Evolutionary conservation across 129 eudicot genomes (phyloP).

Genomic region (Lactuca saligna): DNA sequence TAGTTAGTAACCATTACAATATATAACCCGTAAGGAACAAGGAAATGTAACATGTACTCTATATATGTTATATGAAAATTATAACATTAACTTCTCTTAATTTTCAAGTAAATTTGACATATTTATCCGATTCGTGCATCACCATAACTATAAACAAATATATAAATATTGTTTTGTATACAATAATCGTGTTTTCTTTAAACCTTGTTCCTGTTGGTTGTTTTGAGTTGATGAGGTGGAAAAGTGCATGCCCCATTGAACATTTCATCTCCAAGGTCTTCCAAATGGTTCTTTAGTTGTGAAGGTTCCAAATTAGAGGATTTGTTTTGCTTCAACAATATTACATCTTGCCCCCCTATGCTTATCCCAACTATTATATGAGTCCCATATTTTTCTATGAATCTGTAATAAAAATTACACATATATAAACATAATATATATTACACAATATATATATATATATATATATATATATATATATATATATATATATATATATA

Average conservation of each 20-base stretch:
- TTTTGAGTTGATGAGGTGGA: slow-evolving; percentile 54
- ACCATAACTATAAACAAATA: no score
- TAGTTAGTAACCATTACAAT: not conserved
- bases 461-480: no score
- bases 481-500: no score
- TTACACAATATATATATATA: no score
- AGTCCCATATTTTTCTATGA: slow-evolving; percentile 90
- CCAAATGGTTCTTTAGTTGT: slow-evolving; percentile 66
- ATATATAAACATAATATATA: not conserved
- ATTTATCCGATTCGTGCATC: not conserved
- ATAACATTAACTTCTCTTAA: not conserved
- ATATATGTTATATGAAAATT: not conserved
- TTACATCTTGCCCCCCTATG: slow-evolving; percentile 87
- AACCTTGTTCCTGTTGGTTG: slow-evolving; percentile 62
- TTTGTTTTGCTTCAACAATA: slow-evolving; percentile 69
- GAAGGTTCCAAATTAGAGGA: slow-evolving; percentile 77
- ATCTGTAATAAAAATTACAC: slow-evolving; percentile 34
- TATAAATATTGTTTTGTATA: not conserved
- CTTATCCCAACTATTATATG: slow-evolving; percentile 85
- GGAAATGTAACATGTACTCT: not conserved
- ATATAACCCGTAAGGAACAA: not conserved
- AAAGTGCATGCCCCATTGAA: slow-evolving; percentile 73
- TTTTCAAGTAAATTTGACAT: not conserved
- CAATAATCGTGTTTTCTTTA: not conserved
- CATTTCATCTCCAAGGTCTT: slow-evolving; percentile 79